A percentile compares a stretch with the other conserved stretches of the same genome.
phyloP scores from a whole-genome alignment of 129 eudicot species.

The Mikania micrantha region DNA sequence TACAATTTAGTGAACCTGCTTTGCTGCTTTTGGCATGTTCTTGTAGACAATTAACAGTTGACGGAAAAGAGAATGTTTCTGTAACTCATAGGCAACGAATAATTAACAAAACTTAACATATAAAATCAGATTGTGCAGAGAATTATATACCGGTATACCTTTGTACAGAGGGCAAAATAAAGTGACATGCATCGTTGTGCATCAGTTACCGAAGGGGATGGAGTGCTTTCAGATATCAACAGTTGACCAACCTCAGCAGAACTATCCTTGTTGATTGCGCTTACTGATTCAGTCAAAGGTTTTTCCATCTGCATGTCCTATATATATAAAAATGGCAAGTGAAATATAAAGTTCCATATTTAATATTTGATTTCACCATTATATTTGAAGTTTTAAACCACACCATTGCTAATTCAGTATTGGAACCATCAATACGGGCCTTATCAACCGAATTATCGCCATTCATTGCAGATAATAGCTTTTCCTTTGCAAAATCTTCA shows the following conservation, averaged over 20 bases:
- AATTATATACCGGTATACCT: conserved; percentile 41
- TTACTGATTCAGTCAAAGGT: conserved; percentile 36
- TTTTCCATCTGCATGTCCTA: conserved; percentile 47
- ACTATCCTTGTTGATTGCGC: conserved; percentile 32
- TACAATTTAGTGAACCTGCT: conserved; percentile 53
- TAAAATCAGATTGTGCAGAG: not conserved
- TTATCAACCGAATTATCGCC: conserved; percentile 21
- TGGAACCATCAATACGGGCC: conserved; percentile 36
- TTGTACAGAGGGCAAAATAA: conserved; percentile 97
- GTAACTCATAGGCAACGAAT: conserved; percentile 25
- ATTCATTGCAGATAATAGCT: conserved; percentile 51
- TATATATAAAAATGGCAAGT: conserved; percentile 10
- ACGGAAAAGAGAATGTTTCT: conserved; percentile 92
- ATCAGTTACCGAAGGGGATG: conserved; percentile 46
- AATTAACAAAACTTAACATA: not conserved
- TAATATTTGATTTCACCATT: not conserved
- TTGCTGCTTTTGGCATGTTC: conserved; percentile 57
- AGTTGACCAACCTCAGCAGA: conserved; percentile 39
- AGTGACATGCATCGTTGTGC: conserved; percentile 86
- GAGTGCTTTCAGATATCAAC: conserved; percentile 38
- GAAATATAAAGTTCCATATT: not conserved
- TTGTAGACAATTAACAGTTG: conserved; percentile 65
- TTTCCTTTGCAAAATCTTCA: conserved; percentile 89
- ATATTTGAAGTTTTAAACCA: not conserved
- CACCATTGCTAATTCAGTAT: conserved; percentile 58